phyloP scores from a whole-genome alignment of 2,329 filamentous ascomycete genomes.

The Trichoderma breve region DNA sequence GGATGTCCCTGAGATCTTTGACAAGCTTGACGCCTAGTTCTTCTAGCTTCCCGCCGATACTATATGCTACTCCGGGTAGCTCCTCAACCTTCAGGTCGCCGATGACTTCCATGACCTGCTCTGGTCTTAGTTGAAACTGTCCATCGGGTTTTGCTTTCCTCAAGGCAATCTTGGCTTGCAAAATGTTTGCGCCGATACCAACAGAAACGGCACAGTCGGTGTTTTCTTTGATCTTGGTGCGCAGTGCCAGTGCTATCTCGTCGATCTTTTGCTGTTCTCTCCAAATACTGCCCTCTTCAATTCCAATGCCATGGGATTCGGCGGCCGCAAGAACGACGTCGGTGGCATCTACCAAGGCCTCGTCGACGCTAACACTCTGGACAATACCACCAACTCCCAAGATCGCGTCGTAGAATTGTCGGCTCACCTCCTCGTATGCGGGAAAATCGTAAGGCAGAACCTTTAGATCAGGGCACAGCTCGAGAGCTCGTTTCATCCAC shows the following conservation, averaged over 20 bases:
- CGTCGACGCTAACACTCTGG: constrained; percentile 96
- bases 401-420: constrained; percentile 82
- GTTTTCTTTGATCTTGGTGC: constrained; percentile 66
- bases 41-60: constrained; percentile 82
- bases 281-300: constrained; percentile 67
- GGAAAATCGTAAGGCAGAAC: constrained; percentile 95
- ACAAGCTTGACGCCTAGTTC: constrained; percentile 81
- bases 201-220: constrained; percentile 89
- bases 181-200: constrained; percentile 85
- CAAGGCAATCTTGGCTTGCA: constrained; percentile 87
- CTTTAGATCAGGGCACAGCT: constrained; percentile 80
- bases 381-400: constrained; percentile 76
- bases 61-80: constrained; percentile 89
- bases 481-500: constrained; percentile 94
- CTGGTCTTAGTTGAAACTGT: constrained; percentile 82
- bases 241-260: constrained; percentile 61
- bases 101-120: constrained; percentile 74
- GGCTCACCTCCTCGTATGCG: constrained; percentile 88
- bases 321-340: constrained; percentile 62
- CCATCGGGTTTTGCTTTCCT: constrained; percentile 92
- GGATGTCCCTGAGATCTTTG: constrained; percentile 74
- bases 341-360: constrained; percentile 85
- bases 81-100: constrained; percentile 74
- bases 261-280: constrained; percentile 78
- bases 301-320: constrained; percentile 61